These are phyloP conservation scores for Pythium sukuiense DNA, from an alignment of 352 stramenopile species.

Conservation along the genomic window DNA sequence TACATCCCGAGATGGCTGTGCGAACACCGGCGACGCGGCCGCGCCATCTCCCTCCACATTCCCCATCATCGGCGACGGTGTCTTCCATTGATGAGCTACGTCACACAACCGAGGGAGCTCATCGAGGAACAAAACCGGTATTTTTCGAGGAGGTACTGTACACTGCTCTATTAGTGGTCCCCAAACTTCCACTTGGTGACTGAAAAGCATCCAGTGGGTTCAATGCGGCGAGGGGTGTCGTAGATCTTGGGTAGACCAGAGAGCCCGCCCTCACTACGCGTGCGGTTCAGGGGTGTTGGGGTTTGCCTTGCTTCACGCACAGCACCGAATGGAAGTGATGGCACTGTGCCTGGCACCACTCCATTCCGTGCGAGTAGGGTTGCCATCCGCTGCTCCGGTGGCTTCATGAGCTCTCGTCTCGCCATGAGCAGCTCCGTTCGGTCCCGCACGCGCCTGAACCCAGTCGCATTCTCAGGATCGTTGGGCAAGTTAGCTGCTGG, in stretches of 20 bases:
- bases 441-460: slow-evolving; percentile 52
- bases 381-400: slow-evolving; percentile 37
- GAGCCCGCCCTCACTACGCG: slow-evolving; percentile 26
- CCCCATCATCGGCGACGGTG: slow-evolving; percentile 5
- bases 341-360: slow-evolving; percentile 21
- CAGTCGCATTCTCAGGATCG: slow-evolving; percentile 37
- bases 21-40: neutral
- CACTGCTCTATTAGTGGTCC: slow-evolving; percentile 21
- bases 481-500: slow-evolving; percentile 25
- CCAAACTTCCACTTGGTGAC: slow-evolving; percentile 36
- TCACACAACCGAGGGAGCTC: slow-evolving; percentile 10
- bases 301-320: slow-evolving; percentile 23
- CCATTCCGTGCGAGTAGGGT: slow-evolving; percentile 18
- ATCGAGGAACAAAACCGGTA: neutral
- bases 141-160: neutral
- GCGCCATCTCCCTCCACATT: neutral
- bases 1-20: neutral
- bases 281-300: slow-evolving; percentile 16
- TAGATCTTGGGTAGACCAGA: slow-evolving; percentile 26
- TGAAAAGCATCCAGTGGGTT: slow-evolving; percentile 30
- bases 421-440: slow-evolving; percentile 52
- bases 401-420: slow-evolving; percentile 51
- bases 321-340: slow-evolving; percentile 27
- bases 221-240: slow-evolving; percentile 27
- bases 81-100: neutral